Conservation (phyloP, 164 flowering plant genomes). For the Aristolochia californica region DNA sequence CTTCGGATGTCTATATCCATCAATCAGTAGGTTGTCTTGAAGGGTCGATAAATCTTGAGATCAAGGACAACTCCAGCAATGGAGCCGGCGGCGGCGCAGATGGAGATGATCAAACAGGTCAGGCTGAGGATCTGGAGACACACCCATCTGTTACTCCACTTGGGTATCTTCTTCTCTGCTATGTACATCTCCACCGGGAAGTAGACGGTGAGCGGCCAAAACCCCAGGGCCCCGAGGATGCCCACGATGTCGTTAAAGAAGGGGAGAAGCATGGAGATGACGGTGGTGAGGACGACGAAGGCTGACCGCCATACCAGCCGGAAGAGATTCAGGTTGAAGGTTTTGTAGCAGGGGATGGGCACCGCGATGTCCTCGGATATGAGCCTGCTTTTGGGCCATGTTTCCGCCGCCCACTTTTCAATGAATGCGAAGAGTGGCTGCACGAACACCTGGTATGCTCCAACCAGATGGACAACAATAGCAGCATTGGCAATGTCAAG, state of each 20-base stretch:
- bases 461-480: slow-evolving; percentile 54
- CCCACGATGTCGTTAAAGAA: slow-evolving; percentile 69
- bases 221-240: slow-evolving; percentile 55
- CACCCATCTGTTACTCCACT: slow-evolving; percentile 52
- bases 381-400: slow-evolving; percentile 31
- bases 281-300: slow-evolving; percentile 50
- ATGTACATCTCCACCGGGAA: slow-evolving; percentile 80
- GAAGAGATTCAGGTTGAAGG: slow-evolving; percentile 43
- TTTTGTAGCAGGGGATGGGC: slow-evolving; percentile 24
- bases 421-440: slow-evolving; percentile 62
- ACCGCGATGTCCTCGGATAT: slow-evolving; percentile 32
- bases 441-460: slow-evolving; percentile 59
- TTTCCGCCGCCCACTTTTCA: slow-evolving; percentile 32
- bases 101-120: slow-evolving; percentile 41
- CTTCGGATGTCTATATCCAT: too few species aligned
- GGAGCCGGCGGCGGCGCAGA: slow-evolving; percentile 64
- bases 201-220: slow-evolving; percentile 70
- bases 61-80: slow-evolving; percentile 38
- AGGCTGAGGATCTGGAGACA: slow-evolving; percentile 45
- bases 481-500: slow-evolving; percentile 57
- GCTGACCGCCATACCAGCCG: slow-evolving; percentile 45
- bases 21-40: slow-evolving; percentile 28
- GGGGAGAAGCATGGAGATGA: slow-evolving; percentile 65
- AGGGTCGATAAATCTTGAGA: slow-evolving; percentile 37
- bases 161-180: slow-evolving; percentile 40